Evolutionary conservation across 176 grass and related monocot species (phyloP), one percentile per base, ranked within the genome.

Genomic region (Oryza punctata): DNA sequence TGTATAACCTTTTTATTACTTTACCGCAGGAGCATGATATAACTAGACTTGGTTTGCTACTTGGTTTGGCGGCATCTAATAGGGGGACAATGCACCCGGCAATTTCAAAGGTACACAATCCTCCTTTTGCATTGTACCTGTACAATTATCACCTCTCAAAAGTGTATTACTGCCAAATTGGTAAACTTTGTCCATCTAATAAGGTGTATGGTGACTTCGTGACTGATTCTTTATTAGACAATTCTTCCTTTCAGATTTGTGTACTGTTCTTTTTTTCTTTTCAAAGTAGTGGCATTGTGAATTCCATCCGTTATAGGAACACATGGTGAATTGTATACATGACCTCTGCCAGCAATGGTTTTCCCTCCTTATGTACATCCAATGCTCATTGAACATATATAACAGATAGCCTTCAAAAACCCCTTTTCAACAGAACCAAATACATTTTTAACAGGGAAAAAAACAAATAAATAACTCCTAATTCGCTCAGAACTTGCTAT

Each of bases 21-120:
- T 35, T 84, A 45, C 18, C 85, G 82, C 74, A 98, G 96, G 92
- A 98, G 78, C 96, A 95, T 87, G 96, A 95, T 88, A 83, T 98
- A 82, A 95, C 92, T 82, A 98, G 89, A 69, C 90, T 94, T 73
- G 92, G 90, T 63, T 82, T 98, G 54, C 86, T 98, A 69, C 96
- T 98, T 85, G 96, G 96, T 38, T 86, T 95, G 67, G 96, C 96
- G 43, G 85, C 92, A 74, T 98, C 96, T 82, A 85, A 95, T 81
- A 91, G 96, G 79, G 96, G 96, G 80, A 98, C 90, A 54, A 93
- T 98, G 91, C 76, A 98, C 76, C 90, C 90, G 75, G 89, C 91
- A 90, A 86, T 98, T 86, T 98, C 96, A 10, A 98, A 89, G 92
- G 96, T 95, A 84, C 40, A 52, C 69, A 45, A 54, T 46, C 23